Evolutionary conservation across 2,329 filamentous ascomycete genomes (phyloP).

Genomic region (Boeremia exigua): DNA sequence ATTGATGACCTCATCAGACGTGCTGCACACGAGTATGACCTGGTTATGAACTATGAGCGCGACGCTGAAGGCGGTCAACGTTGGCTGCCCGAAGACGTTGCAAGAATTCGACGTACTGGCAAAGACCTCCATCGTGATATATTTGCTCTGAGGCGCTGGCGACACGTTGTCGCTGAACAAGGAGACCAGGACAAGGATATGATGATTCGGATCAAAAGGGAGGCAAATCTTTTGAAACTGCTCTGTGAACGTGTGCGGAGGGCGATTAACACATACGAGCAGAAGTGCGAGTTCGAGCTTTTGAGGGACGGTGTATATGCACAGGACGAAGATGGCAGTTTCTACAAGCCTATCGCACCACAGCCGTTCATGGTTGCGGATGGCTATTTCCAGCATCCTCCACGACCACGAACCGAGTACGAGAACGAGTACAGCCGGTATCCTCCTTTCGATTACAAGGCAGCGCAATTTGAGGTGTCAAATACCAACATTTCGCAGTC

Average conservation of each 20-base stretch:
- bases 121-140: slow-evolving; percentile 18
- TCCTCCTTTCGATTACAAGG: neutral
- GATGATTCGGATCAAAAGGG: slow-evolving; percentile 8
- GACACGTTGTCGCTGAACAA: neutral
- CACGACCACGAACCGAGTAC: neutral
- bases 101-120: slow-evolving; percentile 16
- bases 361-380: neutral
- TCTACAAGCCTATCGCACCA: slow-evolving; percentile 7
- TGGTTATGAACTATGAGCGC: slow-evolving; percentile 25
- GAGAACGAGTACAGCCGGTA: neutral
- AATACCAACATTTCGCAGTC: neutral
- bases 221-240: slow-evolving; percentile 3
- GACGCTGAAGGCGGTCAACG: slow-evolving; percentile 24
- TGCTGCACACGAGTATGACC: slow-evolving; percentile 26
- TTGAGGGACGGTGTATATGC: slow-evolving; percentile 6
- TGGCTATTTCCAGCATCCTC: neutral
- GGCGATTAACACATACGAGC: slow-evolving; percentile 10
- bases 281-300: slow-evolving; percentile 11
- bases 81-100: slow-evolving; percentile 23
- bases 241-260: slow-evolving; percentile 11
- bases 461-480: neutral
- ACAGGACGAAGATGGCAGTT: slow-evolving; percentile 10
- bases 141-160: slow-evolving; percentile 11
- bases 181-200: slow-evolving; percentile 6
- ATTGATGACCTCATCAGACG: slow-evolving; percentile 22